These are phyloP conservation scores for Rhizoclosmatium globosum DNA, from an alignment of 192 early-diverging fungal species.

Conservation along the genomic window DNA sequence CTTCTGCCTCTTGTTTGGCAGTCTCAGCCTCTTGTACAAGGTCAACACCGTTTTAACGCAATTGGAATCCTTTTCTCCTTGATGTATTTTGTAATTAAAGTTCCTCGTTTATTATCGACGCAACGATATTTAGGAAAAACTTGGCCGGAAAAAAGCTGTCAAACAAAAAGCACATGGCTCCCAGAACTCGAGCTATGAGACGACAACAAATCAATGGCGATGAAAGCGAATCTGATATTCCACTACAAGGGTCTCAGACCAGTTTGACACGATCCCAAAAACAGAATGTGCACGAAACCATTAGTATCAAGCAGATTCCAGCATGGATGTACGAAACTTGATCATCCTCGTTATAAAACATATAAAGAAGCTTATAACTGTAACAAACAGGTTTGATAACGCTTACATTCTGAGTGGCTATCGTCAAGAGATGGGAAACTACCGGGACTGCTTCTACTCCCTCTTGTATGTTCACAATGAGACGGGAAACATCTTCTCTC, in stretches of 20 bases:
- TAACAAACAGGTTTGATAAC: conserved; percentile 63
- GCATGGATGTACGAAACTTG: conserved; percentile 5
- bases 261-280: neutral
- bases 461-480: conserved; percentile 93
- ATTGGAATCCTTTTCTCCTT: neutral
- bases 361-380: neutral
- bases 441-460: conserved; percentile 76
- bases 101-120: neutral
- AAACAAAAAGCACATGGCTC: neutral
- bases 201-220: neutral
- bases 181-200: neutral
- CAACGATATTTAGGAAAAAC: neutral
- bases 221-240: neutral
- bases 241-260: neutral
- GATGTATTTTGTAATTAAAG: neutral
- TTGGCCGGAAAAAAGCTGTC: neutral
- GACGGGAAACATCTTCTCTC: conserved; percentile 87
- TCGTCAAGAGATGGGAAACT: conserved; percentile 81
- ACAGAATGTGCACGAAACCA: conserved; percentile 3
- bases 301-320: conserved; percentile 18
- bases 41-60: conserved; percentile 18
- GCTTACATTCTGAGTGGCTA: conserved; percentile 82
- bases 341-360: neutral
- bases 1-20: neutral
- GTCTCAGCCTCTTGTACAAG: conserved; percentile 1